These are phyloP conservation scores for Ogataea methylovora DNA, from an alignment of 805 yeast species.

Conservation along the genomic window DNA sequence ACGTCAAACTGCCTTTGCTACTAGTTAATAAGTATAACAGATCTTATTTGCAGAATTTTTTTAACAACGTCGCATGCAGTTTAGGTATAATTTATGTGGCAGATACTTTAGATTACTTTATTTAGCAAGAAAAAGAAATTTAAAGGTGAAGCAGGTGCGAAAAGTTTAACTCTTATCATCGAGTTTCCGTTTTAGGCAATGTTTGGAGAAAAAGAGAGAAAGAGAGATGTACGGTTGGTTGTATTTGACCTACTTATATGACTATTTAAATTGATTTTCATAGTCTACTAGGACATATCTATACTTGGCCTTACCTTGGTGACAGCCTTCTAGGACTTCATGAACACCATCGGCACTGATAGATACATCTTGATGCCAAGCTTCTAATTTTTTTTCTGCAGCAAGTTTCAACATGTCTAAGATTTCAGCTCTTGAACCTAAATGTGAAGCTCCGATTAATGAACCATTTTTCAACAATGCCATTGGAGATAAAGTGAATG, in stretches of 20 bases:
- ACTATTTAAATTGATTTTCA: conserved; percentile 33
- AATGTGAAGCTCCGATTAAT: conserved; percentile 48
- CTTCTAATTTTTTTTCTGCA: conserved; percentile 45
- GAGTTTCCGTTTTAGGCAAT: too few species aligned
- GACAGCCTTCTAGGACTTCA: conserved; percentile 47
- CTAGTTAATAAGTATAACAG: too few species aligned
- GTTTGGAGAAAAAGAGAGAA: too few species aligned
- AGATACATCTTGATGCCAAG: conserved; percentile 58
- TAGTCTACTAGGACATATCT: conserved; percentile 56
- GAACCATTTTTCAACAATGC: conserved; percentile 37
- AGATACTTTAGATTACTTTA: too few species aligned
- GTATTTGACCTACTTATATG: background rate
- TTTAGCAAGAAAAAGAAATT: too few species aligned
- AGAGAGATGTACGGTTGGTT: too few species aligned
- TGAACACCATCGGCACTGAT: conserved; percentile 45
- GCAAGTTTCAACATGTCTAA: conserved; percentile 60
- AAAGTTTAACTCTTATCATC: too few species aligned
- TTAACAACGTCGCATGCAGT: too few species aligned
- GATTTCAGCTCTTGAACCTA: conserved; percentile 61
- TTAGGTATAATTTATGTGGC: too few species aligned
- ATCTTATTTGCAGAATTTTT: too few species aligned
- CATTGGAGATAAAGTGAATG: conserved; percentile 33
- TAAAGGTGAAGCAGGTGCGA: too few species aligned
- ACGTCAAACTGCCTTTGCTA: too few species aligned
- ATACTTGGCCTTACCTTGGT: conserved; percentile 51